Evolutionary conservation across 148 eudicot species (phyloP).

Genomic region (Camellia japonica): DNA sequence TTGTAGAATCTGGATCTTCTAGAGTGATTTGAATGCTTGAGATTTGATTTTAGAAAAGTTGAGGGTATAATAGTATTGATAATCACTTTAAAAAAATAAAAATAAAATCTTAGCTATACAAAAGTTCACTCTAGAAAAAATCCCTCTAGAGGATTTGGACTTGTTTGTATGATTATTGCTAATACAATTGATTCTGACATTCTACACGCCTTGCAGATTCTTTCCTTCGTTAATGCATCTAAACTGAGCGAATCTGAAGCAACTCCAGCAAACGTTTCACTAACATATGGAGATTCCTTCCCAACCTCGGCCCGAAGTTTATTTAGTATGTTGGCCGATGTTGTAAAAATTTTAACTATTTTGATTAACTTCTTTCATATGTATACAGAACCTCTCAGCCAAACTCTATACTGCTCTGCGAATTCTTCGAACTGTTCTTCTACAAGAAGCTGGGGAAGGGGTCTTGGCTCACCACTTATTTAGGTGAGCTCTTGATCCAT

Average conservation of each 20-base stretch:
- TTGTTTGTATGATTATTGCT: no score
- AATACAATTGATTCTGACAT: no score
- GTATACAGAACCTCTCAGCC: constrained; percentile 57
- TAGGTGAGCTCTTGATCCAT: constrained; percentile 35
- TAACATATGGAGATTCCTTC: constrained; percentile 36
- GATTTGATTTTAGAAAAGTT: no score
- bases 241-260: constrained; percentile 46
- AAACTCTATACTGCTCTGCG: constrained; percentile 57
- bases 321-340: constrained; percentile 32
- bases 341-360: background rate
- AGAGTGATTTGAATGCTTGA: no score
- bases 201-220: constrained; percentile 32
- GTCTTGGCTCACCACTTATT: constrained; percentile 74
- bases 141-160: no score
- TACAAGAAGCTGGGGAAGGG: constrained; percentile 58
- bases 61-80: no score
- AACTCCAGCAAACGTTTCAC: constrained; percentile 55
- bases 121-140: no score
- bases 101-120: no score
- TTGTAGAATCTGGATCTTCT: no score
- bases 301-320: constrained; percentile 40
- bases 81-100: no score
- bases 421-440: constrained; percentile 47
- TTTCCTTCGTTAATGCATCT: constrained; percentile 42
- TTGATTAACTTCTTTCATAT: constrained; percentile 1